Evolutionary conservation across 192 early-diverging fungal genomes (phyloP), one percentile per base, ranked within the genome.

Genomic region (Mortierella alpina): DNA sequence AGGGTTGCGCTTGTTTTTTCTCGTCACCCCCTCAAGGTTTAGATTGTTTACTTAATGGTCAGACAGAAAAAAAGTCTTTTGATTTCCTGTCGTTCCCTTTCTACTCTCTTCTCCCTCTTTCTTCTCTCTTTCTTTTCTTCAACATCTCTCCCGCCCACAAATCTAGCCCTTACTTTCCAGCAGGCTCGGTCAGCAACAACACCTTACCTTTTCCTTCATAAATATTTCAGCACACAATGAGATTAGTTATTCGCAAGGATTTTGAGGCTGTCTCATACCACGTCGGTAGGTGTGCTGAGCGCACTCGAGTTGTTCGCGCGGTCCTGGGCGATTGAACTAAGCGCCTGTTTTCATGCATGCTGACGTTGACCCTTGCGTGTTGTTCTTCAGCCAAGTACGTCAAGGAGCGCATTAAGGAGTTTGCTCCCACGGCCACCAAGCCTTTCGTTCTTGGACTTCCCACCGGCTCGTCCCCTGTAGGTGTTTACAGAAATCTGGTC

Each of bases 381-480:
- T 47, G 7, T 58, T 58, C 20, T 39, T 23, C 86, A 90, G 93
- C 94, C 62, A 86, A 91, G 72, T 96, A 96, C 81, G 86, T 96
- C 76, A 91, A 90, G 80, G 86, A 91, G 77, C 89, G 94, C 72
- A 94, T 96, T 57, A 84, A 88, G 62, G 88, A 92, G 72, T 96
- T 95, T 69, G 84, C 83, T 45, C 94, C 94, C 44, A 91, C 93
- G 44, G 63, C 87, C 17, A 86, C 91, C 63, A 86, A 89, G 66
- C 94, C 94, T 20, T 96, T 96, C 75, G 94, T 96, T 54, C 87
- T 96, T 41, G 94, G 94, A 57, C 88, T 96, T 23, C 94, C 94
- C 52, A 96, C 94, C 17, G 94, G 94, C 55, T 94, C 93, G n/a
- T 95, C 93, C 6, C 94, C 94, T 20, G 82, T 95, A 44, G 92